These are phyloP conservation scores for Phellinidium pouzarii DNA, from an alignment of 1,284 basidiomycete species.

Conservation along the genomic window DNA sequence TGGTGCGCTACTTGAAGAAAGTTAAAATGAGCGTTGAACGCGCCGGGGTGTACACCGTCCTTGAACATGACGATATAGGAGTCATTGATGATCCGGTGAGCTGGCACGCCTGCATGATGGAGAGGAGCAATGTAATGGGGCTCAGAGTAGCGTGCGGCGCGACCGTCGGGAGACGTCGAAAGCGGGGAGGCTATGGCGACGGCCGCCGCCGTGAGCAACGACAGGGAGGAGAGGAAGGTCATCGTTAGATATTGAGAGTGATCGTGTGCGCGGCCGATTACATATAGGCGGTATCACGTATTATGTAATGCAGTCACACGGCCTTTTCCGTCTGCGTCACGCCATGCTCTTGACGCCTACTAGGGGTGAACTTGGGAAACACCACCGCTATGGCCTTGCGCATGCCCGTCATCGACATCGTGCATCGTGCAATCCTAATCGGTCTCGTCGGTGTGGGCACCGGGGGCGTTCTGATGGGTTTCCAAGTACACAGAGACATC, in stretches of 20 bases:
- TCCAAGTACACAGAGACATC: conserved; percentile 12
- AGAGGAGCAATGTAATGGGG: conserved; percentile 53
- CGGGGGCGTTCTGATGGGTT: conserved; percentile 8
- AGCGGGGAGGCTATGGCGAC: conserved; percentile 49
- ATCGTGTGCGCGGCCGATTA: no score
- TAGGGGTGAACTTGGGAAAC: no score
- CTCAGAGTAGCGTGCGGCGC: conserved; percentile 33
- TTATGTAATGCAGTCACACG: no score
- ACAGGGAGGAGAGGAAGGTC: conserved; percentile 31
- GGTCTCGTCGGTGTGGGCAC: conserved; percentile 16
- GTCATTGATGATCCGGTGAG: conserved; percentile 71
- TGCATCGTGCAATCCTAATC: conserved; percentile 12
- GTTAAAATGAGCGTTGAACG: conserved; percentile 70
- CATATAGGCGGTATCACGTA: conserved; percentile 4
- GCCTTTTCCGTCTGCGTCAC: no score
- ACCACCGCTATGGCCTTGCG: conserved; percentile 5
- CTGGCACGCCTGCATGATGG: conserved; percentile 35
- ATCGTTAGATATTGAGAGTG: conserved; percentile 30
- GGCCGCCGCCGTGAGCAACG: conserved; percentile 36
- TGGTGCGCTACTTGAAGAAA: conserved; percentile 56
- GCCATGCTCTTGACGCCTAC: background rate
- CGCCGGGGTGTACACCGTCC: conserved; percentile 49
- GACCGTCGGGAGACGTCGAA: conserved; percentile 47
- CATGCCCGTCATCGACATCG: conserved; percentile 11
- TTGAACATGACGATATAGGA: conserved; percentile 90